Evolutionary conservation across 306 rosid species (phyloP).

Genomic region (Pterocarpus santalinus): DNA sequence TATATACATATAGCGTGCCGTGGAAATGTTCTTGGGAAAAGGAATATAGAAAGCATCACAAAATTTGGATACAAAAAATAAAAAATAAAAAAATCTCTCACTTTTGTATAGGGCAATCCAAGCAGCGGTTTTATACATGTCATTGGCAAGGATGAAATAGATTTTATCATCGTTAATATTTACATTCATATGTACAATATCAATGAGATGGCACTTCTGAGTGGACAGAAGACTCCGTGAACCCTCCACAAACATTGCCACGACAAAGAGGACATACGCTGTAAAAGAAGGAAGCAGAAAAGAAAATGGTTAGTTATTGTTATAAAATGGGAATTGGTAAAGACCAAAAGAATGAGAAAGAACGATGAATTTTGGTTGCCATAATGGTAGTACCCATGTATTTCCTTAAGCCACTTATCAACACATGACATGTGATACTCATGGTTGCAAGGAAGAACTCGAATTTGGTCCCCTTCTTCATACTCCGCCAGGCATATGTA

Average conservation of each 20-base stretch:
- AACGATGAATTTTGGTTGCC: constrained; percentile 1
- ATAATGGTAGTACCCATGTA: constrained; percentile 74
- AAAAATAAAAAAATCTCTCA: constrained; percentile 24
- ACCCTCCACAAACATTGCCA: constrained; percentile 86
- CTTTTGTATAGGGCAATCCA: constrained; percentile 10
- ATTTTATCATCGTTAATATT: constrained; percentile 45
- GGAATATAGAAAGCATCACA: constrained; percentile 6
- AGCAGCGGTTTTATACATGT: constrained; percentile 32
- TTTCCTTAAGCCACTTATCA: constrained; percentile 98
- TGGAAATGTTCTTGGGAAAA: not conserved
- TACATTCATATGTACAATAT: constrained; percentile 63
- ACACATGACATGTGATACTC: constrained; percentile 93
- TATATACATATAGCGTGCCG: too few species aligned
- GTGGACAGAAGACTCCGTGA: constrained; percentile 55
- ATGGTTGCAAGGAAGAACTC: constrained; percentile 94
- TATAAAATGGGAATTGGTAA: not conserved
- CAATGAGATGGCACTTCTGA: constrained; percentile 67
- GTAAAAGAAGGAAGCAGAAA: constrained; percentile 39
- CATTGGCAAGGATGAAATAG: constrained; percentile 33
- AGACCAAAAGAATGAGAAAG: constrained; percentile 17
- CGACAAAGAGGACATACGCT: constrained; percentile 98
- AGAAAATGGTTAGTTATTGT: constrained; percentile 19
- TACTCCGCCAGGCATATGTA: constrained; percentile 96
- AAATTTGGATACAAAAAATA: not conserved
- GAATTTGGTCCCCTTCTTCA: constrained; percentile 90